Evolutionary conservation across 805 yeast species (phyloP).

Genomic region (Clavispora carvajalis): DNA sequence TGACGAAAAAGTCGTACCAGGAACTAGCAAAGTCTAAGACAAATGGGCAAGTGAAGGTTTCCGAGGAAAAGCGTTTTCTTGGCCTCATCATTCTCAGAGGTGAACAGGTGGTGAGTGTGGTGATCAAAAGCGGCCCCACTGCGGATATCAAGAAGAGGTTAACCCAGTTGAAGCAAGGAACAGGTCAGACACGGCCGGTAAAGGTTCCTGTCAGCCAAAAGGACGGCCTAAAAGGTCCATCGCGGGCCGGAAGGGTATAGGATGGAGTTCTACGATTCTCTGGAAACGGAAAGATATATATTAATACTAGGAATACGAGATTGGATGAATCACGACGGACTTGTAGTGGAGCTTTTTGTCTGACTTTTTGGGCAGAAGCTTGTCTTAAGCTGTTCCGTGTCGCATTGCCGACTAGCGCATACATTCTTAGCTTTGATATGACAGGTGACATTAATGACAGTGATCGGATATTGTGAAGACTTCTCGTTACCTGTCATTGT

Average conservation of each 20-base stretch:
- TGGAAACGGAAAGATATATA: too few species aligned
- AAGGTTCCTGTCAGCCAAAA: constrained; percentile 28
- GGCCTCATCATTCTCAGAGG: constrained; percentile 87
- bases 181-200: constrained; percentile 31
- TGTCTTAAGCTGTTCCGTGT: too few species aligned
- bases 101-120: constrained; percentile 71
- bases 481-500: too few species aligned
- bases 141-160: constrained; percentile 33
- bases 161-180: constrained; percentile 15
- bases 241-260: not conserved
- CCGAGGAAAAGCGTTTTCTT: constrained; percentile 66
- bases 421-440: too few species aligned
- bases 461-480: too few species aligned
- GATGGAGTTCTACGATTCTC: not conserved
- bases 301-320: not conserved
- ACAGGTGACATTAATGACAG: too few species aligned
- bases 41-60: constrained; percentile 27
- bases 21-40: constrained; percentile 27
- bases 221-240: constrained; percentile 22
- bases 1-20: constrained; percentile 54
- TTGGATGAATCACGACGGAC: too few species aligned
- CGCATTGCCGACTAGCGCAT: too few species aligned
- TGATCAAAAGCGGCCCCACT: constrained; percentile 61
- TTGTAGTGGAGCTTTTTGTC: too few species aligned
- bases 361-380: too few species aligned